Evolutionary conservation across 129 eudicot species (phyloP), one percentile per base, ranked within the genome.

Genomic region (Tanacetum coccineum): DNA sequence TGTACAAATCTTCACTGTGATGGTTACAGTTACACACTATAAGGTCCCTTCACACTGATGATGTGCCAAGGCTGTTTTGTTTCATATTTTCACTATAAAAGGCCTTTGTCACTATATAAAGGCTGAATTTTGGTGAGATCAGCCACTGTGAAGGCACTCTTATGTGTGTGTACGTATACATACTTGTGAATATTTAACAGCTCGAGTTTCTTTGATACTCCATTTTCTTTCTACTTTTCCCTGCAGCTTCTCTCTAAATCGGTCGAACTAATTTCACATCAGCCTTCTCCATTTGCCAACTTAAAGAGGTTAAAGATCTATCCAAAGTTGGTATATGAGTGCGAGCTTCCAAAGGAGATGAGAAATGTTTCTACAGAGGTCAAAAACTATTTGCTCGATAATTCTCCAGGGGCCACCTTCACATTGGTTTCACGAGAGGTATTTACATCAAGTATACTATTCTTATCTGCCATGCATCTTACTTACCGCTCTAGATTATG

Each of bases 391-490:
- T 51, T 68, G 53, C 53, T 54, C 19, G 63, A 19, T 55, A 28
- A 20, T 53, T 68, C 73, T 68, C n/a, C 63, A 54, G 14, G 47
- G 13, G 73, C 63, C 52, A 36, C 63, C 9, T 68, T 54, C 14
- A 53, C 52, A 67, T 17, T 52, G 52, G 72, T 67, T 67, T 9
- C 62, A 36, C 62, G 62, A 6, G 72, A 67, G 73, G 73, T 68
- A 68, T 52, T 19, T 53, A 52, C 62, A 5, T 22, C 39, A 1
- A 32, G 50, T 17, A 11, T 30, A 42, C 10, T 32, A 32, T 39
- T 12, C 20, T 52, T 67, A 67, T 67, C 4, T 18, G 18, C 30
- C 51, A 30, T 11, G 62, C 15, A 12, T 17, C 51, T 17, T 53
- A 67, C 39, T 6, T 32, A 4, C 9, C 28, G 46, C 59, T 66